Conservation (phyloP, 768 basidiomycete genomes). For the Lactarius indigo region DNA sequence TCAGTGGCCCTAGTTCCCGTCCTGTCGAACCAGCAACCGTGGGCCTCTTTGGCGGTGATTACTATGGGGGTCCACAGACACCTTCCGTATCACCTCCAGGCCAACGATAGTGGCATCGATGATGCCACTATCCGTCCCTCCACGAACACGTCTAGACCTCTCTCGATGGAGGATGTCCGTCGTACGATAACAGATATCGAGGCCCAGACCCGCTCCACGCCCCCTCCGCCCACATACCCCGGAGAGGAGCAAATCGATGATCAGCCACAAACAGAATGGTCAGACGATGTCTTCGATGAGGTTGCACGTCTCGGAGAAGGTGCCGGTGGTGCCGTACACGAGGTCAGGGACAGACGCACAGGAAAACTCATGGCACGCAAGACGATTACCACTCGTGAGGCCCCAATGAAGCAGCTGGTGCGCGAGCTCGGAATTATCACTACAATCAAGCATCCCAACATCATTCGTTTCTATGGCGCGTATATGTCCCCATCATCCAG, state of each 20-base stretch:
- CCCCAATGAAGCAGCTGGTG: slow-evolving; percentile 87
- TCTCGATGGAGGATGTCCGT: slow-evolving; percentile 28
- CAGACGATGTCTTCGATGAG: slow-evolving; percentile 74
- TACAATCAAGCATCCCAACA: slow-evolving; percentile 78
- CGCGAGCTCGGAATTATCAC: slow-evolving; percentile 91
- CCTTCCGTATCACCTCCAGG: slow-evolving; percentile 21
- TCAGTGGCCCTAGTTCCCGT: slow-evolving; percentile 13
- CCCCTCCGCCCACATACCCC: slow-evolving; percentile 30
- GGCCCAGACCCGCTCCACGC: slow-evolving; percentile 37
- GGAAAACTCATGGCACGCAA: slow-evolving; percentile 88
- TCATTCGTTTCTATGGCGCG: slow-evolving; percentile 89
- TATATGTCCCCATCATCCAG: slow-evolving; percentile 83
- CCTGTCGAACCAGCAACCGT: slow-evolving; percentile 1
- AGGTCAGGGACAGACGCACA: slow-evolving; percentile 81
- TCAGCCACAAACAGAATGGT: slow-evolving; percentile 44
- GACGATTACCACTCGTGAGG: slow-evolving; percentile 87
- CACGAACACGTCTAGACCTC: slow-evolving; percentile 22
- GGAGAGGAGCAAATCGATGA: slow-evolving; percentile 35
- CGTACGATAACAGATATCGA: slow-evolving; percentile 28
- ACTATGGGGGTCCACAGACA: slow-evolving; percentile 26
- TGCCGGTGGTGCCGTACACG: slow-evolving; percentile 94
- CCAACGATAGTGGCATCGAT: slow-evolving; percentile 35
- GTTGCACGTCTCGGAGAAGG: slow-evolving; percentile 84
- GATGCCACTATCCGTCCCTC: slow-evolving; percentile 43
- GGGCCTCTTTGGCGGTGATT: slow-evolving; percentile 20